A percentile compares a stretch with the other conserved stretches of the same genome.
These are phyloP conservation scores for Candida endomychidarum DNA, from an alignment of 805 yeast genomes.

Conservation along the genomic window DNA sequence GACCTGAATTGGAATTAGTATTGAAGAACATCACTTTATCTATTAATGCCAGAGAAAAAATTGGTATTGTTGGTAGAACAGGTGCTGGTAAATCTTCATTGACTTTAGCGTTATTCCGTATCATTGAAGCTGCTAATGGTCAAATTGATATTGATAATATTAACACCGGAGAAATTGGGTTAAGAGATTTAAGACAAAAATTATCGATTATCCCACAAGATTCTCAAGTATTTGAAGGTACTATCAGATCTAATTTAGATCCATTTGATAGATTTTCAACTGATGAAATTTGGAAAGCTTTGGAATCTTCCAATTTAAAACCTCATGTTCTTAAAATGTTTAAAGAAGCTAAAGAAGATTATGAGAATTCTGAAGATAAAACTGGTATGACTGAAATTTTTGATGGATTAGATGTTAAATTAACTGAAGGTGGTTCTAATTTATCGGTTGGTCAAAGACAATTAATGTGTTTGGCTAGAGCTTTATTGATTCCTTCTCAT, in stretches of 20 bases:
- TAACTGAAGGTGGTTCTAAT: conserved; percentile 47
- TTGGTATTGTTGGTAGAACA: conserved; percentile 95
- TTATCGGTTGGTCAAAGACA: conserved; percentile 55
- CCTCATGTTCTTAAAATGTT: conserved; percentile 40
- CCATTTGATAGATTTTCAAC: conserved; percentile 37
- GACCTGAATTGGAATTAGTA: conserved; percentile 46
- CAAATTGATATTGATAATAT: conserved; percentile 69
- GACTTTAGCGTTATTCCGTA: conserved; percentile 79
- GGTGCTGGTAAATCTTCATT: conserved; percentile 95
- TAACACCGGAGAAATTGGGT: conserved; percentile 65
- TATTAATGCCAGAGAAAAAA: conserved; percentile 67
- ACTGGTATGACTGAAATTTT: conserved; percentile 19
- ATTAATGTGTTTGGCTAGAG: conserved; percentile 77
- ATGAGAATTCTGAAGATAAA: conserved; percentile 18
- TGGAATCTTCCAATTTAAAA: conserved; percentile 44
- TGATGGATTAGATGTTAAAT: conserved; percentile 32
- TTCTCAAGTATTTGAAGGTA: conserved; percentile 61
- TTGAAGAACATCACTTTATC: conserved; percentile 38
- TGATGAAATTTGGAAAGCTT: conserved; percentile 42
- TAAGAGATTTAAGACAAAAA: conserved; percentile 72
- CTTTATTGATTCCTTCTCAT: conserved; percentile 57
- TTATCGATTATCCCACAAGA: conserved; percentile 92
- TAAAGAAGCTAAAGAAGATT: conserved; percentile 29
- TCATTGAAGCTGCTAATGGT: conserved; percentile 78
- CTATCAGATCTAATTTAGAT: conserved; percentile 41